phyloP scores from a whole-genome alignment of 345 rosid species.

The Conringia planisiliqua region DNA sequence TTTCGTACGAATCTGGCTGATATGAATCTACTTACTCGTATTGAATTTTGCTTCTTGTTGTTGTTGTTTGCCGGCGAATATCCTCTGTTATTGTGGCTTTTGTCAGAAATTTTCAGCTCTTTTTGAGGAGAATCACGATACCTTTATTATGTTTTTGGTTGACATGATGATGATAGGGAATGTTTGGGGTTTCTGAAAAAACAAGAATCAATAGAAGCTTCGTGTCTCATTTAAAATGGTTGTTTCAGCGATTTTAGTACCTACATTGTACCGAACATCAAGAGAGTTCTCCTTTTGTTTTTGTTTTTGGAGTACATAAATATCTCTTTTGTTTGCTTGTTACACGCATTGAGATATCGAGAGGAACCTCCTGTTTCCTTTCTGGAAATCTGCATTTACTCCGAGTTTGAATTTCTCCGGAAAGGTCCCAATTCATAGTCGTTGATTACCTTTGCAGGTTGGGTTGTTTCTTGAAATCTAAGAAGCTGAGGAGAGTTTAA shows the following conservation, averaged over 20 bases:
- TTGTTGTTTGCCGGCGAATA: neutral
- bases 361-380: neutral
- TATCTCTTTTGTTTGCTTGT: neutral
- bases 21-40: neutral
- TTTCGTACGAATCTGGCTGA: neutral
- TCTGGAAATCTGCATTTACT: neutral
- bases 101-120: neutral
- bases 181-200: neutral
- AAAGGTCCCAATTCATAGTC: too few species aligned
- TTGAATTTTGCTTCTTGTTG: neutral
- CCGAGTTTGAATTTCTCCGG: too few species aligned
- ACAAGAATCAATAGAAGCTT: neutral
- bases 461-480: constrained; percentile 6
- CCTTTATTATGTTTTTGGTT: neutral
- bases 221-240: neutral
- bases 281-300: neutral
- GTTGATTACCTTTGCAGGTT: constrained; percentile 6
- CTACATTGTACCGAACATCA: neutral
- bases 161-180: neutral
- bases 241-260: neutral
- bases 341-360: neutral
- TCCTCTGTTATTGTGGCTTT: constrained; percentile 15
- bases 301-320: too few species aligned
- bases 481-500: constrained; percentile 21
- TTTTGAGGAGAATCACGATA: neutral